phyloP scores from a whole-genome alignment of 306 rosid species.

The Cajanus cajan region DNA sequence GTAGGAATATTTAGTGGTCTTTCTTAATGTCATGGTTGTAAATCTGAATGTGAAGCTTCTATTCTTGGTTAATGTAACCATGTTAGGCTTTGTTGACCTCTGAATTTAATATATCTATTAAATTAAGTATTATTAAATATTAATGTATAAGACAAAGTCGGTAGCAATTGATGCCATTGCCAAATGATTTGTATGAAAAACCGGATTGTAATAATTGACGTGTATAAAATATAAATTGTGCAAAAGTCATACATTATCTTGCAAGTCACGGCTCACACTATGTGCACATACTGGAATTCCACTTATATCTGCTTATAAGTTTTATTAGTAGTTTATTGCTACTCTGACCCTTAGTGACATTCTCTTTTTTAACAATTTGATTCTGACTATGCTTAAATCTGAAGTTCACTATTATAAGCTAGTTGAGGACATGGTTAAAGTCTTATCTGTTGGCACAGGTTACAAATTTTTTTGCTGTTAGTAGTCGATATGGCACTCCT shows the following conservation, averaged over 20 bases:
- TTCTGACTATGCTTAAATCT: too few relatives aligned
- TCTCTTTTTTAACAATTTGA: not conserved
- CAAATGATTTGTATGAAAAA: not conserved
- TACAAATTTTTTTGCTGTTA: conserved; percentile 82
- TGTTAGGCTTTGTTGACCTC: conserved; percentile 2
- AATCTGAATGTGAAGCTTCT: not conserved
- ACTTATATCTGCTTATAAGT: not conserved
- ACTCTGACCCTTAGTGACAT: conserved; percentile 1
- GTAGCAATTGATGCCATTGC: not conserved
- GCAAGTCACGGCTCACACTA: not conserved
- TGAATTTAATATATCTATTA: conserved; percentile 12
- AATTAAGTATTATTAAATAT: not conserved
- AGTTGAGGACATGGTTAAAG: not conserved
- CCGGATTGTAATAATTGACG: not conserved
- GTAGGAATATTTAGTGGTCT: conserved; percentile 10
- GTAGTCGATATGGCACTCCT: conserved; percentile 96
- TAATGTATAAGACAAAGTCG: not conserved
- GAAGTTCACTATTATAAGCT: too few relatives aligned
- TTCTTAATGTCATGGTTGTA: not conserved
- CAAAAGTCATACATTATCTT: conserved; percentile 14
- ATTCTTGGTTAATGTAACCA: not conserved
- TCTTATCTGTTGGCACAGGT: conserved; percentile 57
- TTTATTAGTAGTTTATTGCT: not conserved
- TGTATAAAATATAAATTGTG: not conserved
- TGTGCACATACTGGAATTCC: not conserved